phyloP scores from a whole-genome alignment of 2,329 filamentous ascomycete genomes.

The Aspergillus tubingensis region DNA sequence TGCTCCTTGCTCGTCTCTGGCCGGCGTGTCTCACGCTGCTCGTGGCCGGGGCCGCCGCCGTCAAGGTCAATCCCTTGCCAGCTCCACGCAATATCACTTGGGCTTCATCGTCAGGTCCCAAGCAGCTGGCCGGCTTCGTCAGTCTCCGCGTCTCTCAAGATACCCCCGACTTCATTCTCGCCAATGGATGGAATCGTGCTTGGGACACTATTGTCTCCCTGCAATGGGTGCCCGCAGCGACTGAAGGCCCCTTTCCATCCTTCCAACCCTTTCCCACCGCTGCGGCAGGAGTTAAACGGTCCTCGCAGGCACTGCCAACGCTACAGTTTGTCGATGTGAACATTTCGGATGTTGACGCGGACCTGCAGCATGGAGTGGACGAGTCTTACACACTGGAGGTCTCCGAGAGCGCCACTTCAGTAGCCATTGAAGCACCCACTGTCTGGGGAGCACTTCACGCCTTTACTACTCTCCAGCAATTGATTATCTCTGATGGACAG shows the following conservation, averaged over 20 bases:
- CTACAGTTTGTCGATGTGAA: slow-evolving; percentile 51
- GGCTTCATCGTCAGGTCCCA: slow-evolving; percentile 55
- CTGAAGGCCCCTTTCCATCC: slow-evolving; percentile 53
- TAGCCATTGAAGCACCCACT: slow-evolving; percentile 53
- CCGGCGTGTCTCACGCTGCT: slow-evolving; percentile 34
- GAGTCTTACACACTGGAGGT: slow-evolving; percentile 58
- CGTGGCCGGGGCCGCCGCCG: slow-evolving; percentile 42
- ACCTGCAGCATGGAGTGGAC: slow-evolving; percentile 58
- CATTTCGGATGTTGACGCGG: slow-evolving; percentile 48
- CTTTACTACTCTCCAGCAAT: slow-evolving; percentile 59
- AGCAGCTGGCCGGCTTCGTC: slow-evolving; percentile 43
- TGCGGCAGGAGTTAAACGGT: slow-evolving; percentile 21
- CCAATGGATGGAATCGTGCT: slow-evolving; percentile 55
- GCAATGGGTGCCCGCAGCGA: slow-evolving; percentile 57
- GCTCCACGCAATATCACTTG: slow-evolving; percentile 56
- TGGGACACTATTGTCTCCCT: slow-evolving; percentile 51
- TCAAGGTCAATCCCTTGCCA: slow-evolving; percentile 57
- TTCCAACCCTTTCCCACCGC: slow-evolving; percentile 55
- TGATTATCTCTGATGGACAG: slow-evolving; percentile 52
- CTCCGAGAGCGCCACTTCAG: slow-evolving; percentile 38
- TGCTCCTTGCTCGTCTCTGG: slow-evolving; percentile 31
- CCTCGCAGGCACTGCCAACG: slow-evolving; percentile 32
- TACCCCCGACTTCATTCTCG: slow-evolving; percentile 37
- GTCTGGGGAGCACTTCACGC: slow-evolving; percentile 59
- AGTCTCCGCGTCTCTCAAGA: slow-evolving; percentile 40